A percentile compares a stretch with the other conserved stretches of the same genome.
These are phyloP conservation scores for Trametes meyenii DNA, from an alignment of 768 basidiomycete genomes.

Conservation along the genomic window DNA sequence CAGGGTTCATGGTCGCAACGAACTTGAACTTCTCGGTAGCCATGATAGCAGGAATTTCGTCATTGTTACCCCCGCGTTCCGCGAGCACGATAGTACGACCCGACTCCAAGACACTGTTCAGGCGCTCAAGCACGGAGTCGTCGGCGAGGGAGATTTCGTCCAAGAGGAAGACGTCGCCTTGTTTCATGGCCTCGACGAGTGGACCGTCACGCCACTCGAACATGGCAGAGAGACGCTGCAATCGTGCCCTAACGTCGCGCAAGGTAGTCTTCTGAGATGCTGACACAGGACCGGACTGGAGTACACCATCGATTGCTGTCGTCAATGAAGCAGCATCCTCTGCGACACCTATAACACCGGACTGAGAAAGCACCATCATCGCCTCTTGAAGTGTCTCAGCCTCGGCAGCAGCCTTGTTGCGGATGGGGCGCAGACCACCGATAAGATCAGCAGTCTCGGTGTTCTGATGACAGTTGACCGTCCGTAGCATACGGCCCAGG, in stretches of 20 bases:
- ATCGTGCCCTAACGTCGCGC: constrained; percentile 44
- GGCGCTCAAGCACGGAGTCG: constrained; percentile 94
- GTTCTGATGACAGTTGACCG: constrained; percentile 96
- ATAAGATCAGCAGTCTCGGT: constrained; percentile 98
- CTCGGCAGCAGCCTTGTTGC: constrained; percentile 66
- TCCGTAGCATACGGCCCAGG: constrained; percentile 58
- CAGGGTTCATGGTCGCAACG: constrained; percentile 98
- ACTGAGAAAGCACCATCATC: constrained; percentile 41
- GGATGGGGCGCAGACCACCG: constrained; percentile 86
- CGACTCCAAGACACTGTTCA: constrained; percentile 97
- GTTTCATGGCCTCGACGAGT: constrained; percentile 88
- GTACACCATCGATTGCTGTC: constrained; percentile 28
- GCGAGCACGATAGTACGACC: constrained; percentile 87
- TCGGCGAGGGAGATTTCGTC: constrained; percentile 98
- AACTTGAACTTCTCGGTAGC: constrained; percentile 81
- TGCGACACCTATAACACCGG: constrained; percentile 36
- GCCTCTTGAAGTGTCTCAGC: constrained; percentile 53
- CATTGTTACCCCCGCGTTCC: constrained; percentile 81
- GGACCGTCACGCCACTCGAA: constrained; percentile 99
- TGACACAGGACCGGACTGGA: constrained; percentile 36
- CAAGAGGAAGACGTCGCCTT: constrained; percentile 83
- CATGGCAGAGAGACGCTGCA: constrained; percentile 65
- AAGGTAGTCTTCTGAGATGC: constrained; percentile 38
- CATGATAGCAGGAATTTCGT: constrained; percentile 64
- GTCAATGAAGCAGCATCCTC: constrained; percentile 34